Percentiles rank a stretch among this genome's conserved stretches.
Evolutionary conservation across 2,329 filamentous ascomycete species (phyloP).

Genomic region (Diplocarpon mali): DNA sequence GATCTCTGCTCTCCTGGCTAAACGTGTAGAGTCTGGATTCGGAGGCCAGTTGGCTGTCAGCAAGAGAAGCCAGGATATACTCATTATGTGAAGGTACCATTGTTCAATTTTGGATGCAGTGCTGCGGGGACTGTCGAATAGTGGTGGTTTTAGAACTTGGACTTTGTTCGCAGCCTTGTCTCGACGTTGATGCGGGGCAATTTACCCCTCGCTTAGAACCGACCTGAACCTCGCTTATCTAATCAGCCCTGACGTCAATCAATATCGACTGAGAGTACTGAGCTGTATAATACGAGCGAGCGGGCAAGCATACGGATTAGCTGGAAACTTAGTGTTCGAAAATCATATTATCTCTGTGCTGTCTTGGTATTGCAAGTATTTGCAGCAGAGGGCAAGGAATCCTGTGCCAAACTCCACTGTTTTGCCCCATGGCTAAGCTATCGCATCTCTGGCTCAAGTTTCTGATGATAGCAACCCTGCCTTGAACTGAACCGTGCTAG

Average conservation of each 20-base stretch:
- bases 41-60: conserved; percentile 35
- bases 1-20: conserved; percentile 78
- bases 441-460: too few relatives aligned
- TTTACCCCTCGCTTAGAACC: background rate
- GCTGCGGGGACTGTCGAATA: background rate
- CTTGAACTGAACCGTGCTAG: too few relatives aligned
- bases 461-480: too few relatives aligned
- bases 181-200: background rate
- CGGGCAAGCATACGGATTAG: too few relatives aligned
- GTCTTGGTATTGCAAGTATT: too few relatives aligned
- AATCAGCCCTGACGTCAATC: background rate
- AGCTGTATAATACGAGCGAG: too few relatives aligned
- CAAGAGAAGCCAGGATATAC: background rate
- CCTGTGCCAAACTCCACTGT: too few relatives aligned
- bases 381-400: too few relatives aligned
- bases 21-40: conserved; percentile 89
- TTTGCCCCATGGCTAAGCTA: too few relatives aligned
- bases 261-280: too few relatives aligned
- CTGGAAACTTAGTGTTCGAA: too few relatives aligned
- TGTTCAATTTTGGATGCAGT: background rate
- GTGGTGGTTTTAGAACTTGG: background rate
- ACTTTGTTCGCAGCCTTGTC: conserved; percentile 2
- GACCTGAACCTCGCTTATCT: background rate
- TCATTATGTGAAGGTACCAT: background rate
- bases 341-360: too few relatives aligned